Percentiles rank a stretch among this genome's conserved stretches.
Evolutionary conservation across 805 yeast species (phyloP).

Genomic region (Ogataea salicorniae): DNA sequence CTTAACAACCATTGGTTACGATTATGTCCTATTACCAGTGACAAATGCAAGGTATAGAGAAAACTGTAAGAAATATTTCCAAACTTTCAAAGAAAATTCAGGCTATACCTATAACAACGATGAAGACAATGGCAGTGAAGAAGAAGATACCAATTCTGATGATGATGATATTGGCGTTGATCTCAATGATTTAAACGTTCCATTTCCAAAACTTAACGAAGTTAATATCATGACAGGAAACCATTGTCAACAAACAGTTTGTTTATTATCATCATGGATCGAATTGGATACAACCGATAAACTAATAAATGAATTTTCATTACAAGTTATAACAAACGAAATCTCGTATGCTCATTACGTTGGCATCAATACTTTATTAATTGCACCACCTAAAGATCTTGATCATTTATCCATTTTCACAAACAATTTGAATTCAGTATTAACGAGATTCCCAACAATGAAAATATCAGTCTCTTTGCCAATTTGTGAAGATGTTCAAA

Average conservation of each 20-base stretch:
- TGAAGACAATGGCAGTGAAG: neutral
- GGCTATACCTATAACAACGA: neutral
- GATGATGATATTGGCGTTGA: constrained; percentile 1
- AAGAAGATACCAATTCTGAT: neutral
- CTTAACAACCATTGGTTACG: constrained; percentile 38
- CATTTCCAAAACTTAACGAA: constrained; percentile 37
- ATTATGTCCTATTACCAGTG: constrained; percentile 47
- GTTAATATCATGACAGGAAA: constrained; percentile 39
- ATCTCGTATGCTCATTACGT: constrained; percentile 52
- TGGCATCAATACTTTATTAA: constrained; percentile 49
- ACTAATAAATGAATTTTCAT: constrained; percentile 45
- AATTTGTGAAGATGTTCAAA: constrained; percentile 39
- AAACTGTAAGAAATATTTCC: constrained; percentile 35
- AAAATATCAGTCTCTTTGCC: constrained; percentile 45
- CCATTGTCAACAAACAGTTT: constrained; percentile 42
- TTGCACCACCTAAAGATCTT: constrained; percentile 62
- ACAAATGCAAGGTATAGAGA: constrained; percentile 49
- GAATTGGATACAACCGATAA: constrained; percentile 54
- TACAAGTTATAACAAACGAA: constrained; percentile 55
- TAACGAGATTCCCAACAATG: constrained; percentile 28
- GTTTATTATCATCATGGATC: constrained; percentile 63
- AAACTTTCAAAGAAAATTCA: constrained; percentile 23
- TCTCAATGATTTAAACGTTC: constrained; percentile 30
- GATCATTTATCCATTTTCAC: constrained; percentile 49
- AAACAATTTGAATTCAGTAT: constrained; percentile 28